These are phyloP conservation scores for Monilinia aucupariae DNA, from an alignment of 2,329 filamentous ascomycete species.

Conservation along the genomic window DNA sequence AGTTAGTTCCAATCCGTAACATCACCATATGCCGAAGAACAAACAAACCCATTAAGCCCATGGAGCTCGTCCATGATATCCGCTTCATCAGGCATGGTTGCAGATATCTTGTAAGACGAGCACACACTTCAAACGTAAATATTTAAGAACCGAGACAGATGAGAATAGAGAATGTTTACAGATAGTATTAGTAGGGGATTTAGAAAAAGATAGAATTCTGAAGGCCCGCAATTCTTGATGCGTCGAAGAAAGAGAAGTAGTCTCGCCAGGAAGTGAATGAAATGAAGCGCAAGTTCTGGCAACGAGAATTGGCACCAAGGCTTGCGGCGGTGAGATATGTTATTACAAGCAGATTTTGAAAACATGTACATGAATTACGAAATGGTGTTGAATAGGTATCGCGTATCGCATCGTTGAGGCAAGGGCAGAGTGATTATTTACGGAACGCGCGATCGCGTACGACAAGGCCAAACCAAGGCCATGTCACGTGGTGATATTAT, in stretches of 20 bases:
- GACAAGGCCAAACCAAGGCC: constrained; percentile 11
- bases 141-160: background rate
- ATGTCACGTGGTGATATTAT: constrained; percentile 3
- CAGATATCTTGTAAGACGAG: constrained; percentile 18
- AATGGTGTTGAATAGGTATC: background rate
- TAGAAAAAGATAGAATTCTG: background rate
- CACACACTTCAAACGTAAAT: constrained; percentile 11
- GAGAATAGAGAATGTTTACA: background rate
- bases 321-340: background rate
- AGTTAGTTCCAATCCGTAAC: constrained; percentile 13
- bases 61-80: constrained; percentile 35
- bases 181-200: background rate
- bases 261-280: constrained; percentile 1
- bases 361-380: background rate
- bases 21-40: background rate
- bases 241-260: background rate
- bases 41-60: constrained; percentile 33
- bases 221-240: background rate
- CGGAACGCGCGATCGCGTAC: constrained; percentile 14
- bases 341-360: background rate
- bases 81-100: constrained; percentile 27
- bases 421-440: background rate
- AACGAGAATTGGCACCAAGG: background rate
- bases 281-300: background rate
- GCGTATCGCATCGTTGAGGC: background rate